These are phyloP conservation scores for Clausena lansium DNA, from an alignment of 345 rosid species.

Conservation along the genomic window DNA sequence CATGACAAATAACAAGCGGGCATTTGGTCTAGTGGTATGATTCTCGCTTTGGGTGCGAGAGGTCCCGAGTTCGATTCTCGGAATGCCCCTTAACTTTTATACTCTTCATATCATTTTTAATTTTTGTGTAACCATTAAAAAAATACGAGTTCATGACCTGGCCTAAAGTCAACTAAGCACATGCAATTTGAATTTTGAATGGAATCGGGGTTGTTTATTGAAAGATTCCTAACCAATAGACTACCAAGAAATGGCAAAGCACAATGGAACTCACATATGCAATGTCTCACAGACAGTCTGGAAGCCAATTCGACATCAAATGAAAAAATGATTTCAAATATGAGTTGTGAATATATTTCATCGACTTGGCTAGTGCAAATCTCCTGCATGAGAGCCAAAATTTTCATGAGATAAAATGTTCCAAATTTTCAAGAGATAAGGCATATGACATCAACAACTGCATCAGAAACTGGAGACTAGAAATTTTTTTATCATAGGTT, in stretches of 20 bases:
- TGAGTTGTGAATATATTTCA: not conserved
- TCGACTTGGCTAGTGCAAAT: not conserved
- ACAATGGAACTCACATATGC: not conserved
- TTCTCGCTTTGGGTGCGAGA: slow-evolving; percentile 65
- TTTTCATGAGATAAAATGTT: not conserved
- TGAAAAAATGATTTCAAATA: not conserved
- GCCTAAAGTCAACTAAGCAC: not conserved
- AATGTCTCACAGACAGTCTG: not conserved
- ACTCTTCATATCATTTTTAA: not conserved
- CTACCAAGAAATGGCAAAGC: not conserved
- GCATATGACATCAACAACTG: not conserved
- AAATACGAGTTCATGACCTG: not conserved
- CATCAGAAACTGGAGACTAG: not conserved
- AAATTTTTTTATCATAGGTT: not conserved
- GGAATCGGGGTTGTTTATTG: not conserved
- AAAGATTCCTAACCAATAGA: not conserved
- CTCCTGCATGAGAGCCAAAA: not conserved
- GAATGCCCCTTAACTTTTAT: slow-evolving; percentile 31
- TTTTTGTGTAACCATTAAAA: not conserved
- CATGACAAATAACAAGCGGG: slow-evolving; percentile 14
- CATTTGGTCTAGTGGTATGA: slow-evolving; percentile 63
- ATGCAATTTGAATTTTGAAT: not conserved
- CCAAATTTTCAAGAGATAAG: not conserved
- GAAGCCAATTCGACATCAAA: not conserved
- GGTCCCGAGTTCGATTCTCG: slow-evolving; percentile 50